phyloP scores from a whole-genome alignment of 352 stramenopile species.

The Elongisporangium undulatum region DNA sequence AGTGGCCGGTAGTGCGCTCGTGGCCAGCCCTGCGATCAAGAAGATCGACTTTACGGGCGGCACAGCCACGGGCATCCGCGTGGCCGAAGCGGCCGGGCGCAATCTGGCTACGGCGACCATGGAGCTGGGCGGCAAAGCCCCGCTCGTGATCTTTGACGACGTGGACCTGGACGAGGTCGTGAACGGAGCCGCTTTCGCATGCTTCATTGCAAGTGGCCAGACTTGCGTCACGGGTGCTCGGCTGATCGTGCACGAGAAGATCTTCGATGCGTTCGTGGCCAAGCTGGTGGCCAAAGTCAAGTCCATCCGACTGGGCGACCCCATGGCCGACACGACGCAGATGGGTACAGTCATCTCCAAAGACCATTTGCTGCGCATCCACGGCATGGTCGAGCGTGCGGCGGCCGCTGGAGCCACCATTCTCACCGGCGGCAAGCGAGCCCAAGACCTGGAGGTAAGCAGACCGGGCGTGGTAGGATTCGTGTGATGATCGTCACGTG shows the following conservation, averaged over 20 bases:
- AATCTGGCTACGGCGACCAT: conserved; percentile 52
- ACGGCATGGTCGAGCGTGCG: conserved; percentile 74
- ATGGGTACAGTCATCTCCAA: conserved; percentile 71
- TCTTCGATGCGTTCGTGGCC: conserved; percentile 73
- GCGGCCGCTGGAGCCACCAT: conserved; percentile 73
- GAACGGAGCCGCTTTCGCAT: conserved; percentile 58
- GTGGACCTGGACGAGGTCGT: conserved; percentile 59
- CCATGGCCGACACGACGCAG: conserved; percentile 39
- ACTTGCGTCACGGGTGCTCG: conserved; percentile 78
- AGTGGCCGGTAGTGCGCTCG: conserved; percentile 29
- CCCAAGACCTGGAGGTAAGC: conserved; percentile 25
- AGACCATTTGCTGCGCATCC: conserved; percentile 51
- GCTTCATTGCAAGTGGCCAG: conserved; percentile 74
- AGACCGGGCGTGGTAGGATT: not conserved
- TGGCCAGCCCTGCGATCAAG: conserved; percentile 27
- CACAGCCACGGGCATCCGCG: conserved; percentile 26
- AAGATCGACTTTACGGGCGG: conserved; percentile 60
- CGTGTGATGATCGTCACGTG: not conserved
- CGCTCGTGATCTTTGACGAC: conserved; percentile 60
- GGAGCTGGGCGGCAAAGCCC: conserved; percentile 71
- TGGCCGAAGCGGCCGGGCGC: conserved; percentile 26
- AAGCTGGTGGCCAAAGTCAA: conserved; percentile 48
- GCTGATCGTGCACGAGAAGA: conserved; percentile 78
- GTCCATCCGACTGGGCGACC: conserved; percentile 49
- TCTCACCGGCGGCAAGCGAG: conserved; percentile 59